Evolutionary conservation across 164 flowering plant species (phyloP).

Genomic region (Akebia trifoliata): DNA sequence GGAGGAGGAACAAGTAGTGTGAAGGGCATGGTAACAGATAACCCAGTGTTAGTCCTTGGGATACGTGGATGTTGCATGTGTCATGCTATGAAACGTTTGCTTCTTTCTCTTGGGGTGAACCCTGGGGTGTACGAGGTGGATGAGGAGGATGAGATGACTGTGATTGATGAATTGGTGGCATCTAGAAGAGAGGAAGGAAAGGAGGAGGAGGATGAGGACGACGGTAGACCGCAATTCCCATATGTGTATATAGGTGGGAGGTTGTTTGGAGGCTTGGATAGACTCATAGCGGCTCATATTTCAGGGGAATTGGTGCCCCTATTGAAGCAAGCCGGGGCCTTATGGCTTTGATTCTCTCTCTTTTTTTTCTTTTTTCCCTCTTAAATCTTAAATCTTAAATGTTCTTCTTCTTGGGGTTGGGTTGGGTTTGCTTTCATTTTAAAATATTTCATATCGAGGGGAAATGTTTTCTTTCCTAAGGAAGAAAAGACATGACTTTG

Average conservation of each 20-base stretch:
- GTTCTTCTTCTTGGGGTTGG: no score
- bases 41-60: constrained; percentile 59
- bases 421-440: no score
- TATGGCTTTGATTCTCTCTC: constrained; percentile 47
- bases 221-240: constrained; percentile 36
- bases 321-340: constrained; percentile 61
- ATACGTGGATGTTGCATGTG: constrained; percentile 76
- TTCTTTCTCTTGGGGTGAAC: constrained; percentile 61
- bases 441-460: no score
- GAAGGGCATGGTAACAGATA: constrained; percentile 41
- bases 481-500: no score
- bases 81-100: constrained; percentile 62
- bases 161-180: constrained; percentile 20
- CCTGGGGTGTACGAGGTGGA: constrained; percentile 67
- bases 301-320: constrained; percentile 62
- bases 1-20: constrained; percentile 4
- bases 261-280: constrained; percentile 69
- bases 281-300: constrained; percentile 66
- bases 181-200: constrained; percentile 2
- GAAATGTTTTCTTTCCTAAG: no score
- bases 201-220: not conserved
- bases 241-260: constrained; percentile 61
- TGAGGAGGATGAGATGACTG: constrained; percentile 41
- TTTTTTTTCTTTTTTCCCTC: no score
- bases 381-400: no score